Evolutionary conservation across 2,329 filamentous ascomycete species (phyloP).

Genomic region (Thielaviopsis ethacetica): DNA sequence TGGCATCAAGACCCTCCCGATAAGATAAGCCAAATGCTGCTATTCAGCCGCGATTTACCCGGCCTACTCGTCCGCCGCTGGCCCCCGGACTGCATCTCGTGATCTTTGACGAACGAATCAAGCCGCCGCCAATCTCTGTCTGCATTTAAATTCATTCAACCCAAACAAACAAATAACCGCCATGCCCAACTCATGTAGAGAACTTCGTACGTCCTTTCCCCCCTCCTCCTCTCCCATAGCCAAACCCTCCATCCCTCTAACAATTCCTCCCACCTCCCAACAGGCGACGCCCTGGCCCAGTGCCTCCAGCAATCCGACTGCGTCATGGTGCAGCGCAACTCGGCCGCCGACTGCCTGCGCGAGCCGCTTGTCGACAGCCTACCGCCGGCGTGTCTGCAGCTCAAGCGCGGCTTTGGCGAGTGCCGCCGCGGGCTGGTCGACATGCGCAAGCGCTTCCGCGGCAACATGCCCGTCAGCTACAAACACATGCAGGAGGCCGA

Average conservation of each 20-base stretch:
- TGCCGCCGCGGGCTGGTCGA: constrained; percentile 95
- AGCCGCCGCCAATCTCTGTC: not conserved
- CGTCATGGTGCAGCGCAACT: constrained; percentile 80
- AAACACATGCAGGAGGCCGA: constrained; percentile 45
- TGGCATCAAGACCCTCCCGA: no score
- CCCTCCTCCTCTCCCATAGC: not conserved
- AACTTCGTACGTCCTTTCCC: constrained; percentile 59
- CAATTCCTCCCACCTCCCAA: not conserved
- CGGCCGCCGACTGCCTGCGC: constrained; percentile 74
- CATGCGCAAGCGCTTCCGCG: constrained; percentile 96
- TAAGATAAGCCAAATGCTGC: not conserved
- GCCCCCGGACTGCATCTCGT: not conserved
- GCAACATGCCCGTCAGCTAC: constrained; percentile 70
- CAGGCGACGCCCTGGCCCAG: constrained; percentile 80
- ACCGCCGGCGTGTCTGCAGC: constrained; percentile 76
- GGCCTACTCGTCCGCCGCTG: not conserved
- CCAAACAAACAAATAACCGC: constrained; percentile 16
- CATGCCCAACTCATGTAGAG: constrained; percentile 95
- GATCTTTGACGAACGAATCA: not conserved
- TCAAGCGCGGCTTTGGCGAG: constrained; percentile 83
- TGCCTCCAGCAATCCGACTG: constrained; percentile 96
- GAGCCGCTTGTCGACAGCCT: constrained; percentile 66
- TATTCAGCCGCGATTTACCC: not conserved
- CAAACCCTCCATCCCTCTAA: constrained; percentile 4
- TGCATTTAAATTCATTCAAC: constrained; percentile 3